phyloP scores from a whole-genome alignment of 2,329 filamentous ascomycete species.

The Aspergillus fijiensis region DNA sequence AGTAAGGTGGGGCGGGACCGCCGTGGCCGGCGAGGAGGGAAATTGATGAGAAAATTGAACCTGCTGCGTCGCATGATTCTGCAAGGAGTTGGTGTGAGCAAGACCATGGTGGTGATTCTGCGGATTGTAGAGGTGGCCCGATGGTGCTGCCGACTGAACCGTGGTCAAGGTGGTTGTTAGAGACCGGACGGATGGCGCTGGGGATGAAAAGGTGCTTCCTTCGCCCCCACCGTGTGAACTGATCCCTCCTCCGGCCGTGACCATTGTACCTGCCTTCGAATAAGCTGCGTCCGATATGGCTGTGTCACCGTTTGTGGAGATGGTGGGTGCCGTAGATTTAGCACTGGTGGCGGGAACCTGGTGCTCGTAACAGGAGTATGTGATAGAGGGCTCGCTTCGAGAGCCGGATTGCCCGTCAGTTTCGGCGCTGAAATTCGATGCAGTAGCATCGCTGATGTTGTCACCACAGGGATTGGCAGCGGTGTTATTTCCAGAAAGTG shows the following conservation, averaged over 20 bases:
- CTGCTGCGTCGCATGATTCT: constrained; percentile 39
- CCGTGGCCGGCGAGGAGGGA: constrained; percentile 58
- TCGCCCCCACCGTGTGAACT: constrained; percentile 67
- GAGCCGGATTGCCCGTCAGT: constrained; percentile 51
- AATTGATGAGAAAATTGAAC: constrained; percentile 62
- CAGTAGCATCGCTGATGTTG: constrained; percentile 48
- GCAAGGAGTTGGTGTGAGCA: constrained; percentile 37
- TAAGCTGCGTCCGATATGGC: constrained; percentile 71
- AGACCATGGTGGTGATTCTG: constrained; percentile 33
- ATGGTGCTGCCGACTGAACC: constrained; percentile 61
- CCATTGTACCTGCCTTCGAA: constrained; percentile 77
- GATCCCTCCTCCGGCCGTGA: constrained; percentile 61
- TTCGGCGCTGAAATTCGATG: constrained; percentile 54
- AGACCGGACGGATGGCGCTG: constrained; percentile 63
- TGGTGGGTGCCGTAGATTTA: constrained; percentile 73
- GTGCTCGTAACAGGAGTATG: constrained; percentile 61
- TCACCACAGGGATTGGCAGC: constrained; percentile 45
- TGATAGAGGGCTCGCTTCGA: constrained; percentile 59
- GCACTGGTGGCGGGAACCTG: constrained; percentile 62
- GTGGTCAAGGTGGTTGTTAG: constrained; percentile 66
- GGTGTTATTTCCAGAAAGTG: constrained; percentile 63
- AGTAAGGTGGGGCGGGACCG: constrained; percentile 59
- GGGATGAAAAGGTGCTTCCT: constrained; percentile 65
- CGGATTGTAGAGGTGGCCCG: constrained; percentile 44
- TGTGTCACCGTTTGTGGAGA: constrained; percentile 79